These are phyloP conservation scores for Ampelocalamus luodianensis DNA, from an alignment of 176 grass and related monocot genomes.

Conservation along the genomic window DNA sequence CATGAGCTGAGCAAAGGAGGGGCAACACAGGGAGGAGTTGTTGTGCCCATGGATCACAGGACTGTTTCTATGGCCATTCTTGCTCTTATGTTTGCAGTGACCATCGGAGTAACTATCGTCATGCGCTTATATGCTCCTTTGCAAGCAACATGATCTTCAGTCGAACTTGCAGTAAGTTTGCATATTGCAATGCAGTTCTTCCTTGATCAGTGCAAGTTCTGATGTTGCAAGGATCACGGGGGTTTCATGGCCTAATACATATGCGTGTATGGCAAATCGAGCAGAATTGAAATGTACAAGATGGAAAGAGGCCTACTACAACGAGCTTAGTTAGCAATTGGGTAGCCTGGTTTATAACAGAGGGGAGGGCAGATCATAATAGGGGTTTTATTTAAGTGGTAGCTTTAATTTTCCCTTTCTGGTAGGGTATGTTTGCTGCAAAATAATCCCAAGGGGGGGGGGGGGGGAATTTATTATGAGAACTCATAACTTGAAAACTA, in stretches of 20 bases:
- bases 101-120: constrained; percentile 29
- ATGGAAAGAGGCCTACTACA: neutral
- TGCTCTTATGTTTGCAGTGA: constrained; percentile 43
- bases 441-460: too few species aligned
- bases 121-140: constrained; percentile 25
- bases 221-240: neutral
- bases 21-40: neutral
- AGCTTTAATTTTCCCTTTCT: neutral
- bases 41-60: constrained; percentile 27
- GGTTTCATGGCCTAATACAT: neutral
- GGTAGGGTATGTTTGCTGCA: neutral
- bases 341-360: neutral
- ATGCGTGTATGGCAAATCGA: neutral
- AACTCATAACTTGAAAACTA: too few species aligned
- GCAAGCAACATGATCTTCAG: constrained; percentile 30
- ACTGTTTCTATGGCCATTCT: constrained; percentile 29
- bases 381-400: neutral
- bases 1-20: constrained; percentile 2
- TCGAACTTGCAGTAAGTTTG: neutral
- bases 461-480: too few species aligned
- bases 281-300: neutral
- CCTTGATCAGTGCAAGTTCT: neutral
- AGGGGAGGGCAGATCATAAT: neutral
- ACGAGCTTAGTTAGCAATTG: neutral
- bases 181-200: neutral